Evolutionary conservation across 345 rosid genomes (phyloP).

Genomic region (Punica granatum): DNA sequence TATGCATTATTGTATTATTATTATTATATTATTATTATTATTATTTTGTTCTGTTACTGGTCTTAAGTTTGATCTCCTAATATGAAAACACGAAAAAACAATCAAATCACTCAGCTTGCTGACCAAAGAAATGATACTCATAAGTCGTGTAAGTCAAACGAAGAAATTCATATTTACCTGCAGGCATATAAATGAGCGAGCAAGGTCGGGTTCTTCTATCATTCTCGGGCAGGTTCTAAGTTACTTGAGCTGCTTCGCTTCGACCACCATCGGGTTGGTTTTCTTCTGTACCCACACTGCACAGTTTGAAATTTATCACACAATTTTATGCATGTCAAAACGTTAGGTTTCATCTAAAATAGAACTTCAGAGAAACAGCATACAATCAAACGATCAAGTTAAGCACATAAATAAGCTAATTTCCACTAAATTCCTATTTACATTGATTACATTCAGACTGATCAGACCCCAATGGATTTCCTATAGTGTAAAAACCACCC

Average conservation of each 20-base stretch:
- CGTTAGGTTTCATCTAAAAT: background rate
- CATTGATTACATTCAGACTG: background rate
- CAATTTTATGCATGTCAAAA: background rate
- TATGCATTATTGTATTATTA: background rate
- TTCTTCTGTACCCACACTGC: background rate
- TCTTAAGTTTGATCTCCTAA: background rate
- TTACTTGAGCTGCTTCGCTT: background rate
- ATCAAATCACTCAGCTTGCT: background rate
- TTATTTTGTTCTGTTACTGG: background rate
- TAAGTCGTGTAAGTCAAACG: background rate
- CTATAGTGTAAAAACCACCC: background rate
- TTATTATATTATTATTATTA: too few relatives aligned
- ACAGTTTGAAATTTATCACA: background rate
- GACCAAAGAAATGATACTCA: background rate
- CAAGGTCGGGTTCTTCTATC: background rate
- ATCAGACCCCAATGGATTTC: background rate
- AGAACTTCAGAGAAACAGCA: background rate
- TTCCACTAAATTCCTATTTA: background rate
- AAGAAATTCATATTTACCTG: background rate
- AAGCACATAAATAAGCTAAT: background rate
- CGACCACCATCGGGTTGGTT: background rate
- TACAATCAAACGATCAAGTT: background rate
- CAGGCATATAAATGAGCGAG: background rate
- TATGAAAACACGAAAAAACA: background rate
- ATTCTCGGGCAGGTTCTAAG: background rate